These are phyloP conservation scores for Trypanosoma rangeli DNA, from an alignment of 208 protist species.

Conservation along the genomic window DNA sequence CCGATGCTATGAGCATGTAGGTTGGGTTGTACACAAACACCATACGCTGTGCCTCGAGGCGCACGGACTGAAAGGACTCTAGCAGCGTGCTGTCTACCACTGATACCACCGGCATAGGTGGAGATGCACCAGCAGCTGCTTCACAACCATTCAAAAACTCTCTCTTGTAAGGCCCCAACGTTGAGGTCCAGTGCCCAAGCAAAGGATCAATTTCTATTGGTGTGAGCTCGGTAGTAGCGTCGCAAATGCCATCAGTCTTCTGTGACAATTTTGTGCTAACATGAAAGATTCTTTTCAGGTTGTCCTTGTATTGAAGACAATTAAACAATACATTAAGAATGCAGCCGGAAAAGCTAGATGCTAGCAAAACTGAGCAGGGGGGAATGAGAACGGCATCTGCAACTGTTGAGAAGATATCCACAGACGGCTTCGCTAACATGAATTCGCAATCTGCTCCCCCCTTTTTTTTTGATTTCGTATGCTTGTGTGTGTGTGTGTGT, in stretches of 20 bases:
- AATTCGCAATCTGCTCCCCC: neutral
- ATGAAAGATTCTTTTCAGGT: neutral
- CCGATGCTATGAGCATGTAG: slow-evolving; percentile 56
- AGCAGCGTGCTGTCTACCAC: slow-evolving; percentile 41
- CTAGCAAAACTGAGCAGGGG: slow-evolving; percentile 1
- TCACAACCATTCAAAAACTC: neutral
- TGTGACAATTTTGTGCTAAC: neutral
- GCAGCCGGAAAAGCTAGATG: slow-evolving; percentile 5
- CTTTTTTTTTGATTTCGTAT: neutral
- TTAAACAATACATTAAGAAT: slow-evolving; percentile 10
- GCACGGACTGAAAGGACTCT: slow-evolving; percentile 38
- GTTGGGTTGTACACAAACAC: slow-evolving; percentile 50
- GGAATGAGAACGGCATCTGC: slow-evolving; percentile 13
- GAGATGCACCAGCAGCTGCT: neutral
- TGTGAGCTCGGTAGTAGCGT: neutral
- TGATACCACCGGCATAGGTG: slow-evolving; percentile 2
- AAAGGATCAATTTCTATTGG: slow-evolving; percentile 16
- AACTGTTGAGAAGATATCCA: neutral
- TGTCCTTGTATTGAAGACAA: neutral
- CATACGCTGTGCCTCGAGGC: slow-evolving; percentile 43
- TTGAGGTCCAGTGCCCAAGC: neutral
- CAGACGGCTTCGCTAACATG: neutral
- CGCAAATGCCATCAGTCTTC: neutral
- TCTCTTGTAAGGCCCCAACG: neutral
- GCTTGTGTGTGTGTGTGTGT: neutral